Percentiles rank a stretch among this genome's conserved stretches.
Conservation (phyloP, 192 early-diverging fungal genomes). For the Kappamyces sp. region DNA sequence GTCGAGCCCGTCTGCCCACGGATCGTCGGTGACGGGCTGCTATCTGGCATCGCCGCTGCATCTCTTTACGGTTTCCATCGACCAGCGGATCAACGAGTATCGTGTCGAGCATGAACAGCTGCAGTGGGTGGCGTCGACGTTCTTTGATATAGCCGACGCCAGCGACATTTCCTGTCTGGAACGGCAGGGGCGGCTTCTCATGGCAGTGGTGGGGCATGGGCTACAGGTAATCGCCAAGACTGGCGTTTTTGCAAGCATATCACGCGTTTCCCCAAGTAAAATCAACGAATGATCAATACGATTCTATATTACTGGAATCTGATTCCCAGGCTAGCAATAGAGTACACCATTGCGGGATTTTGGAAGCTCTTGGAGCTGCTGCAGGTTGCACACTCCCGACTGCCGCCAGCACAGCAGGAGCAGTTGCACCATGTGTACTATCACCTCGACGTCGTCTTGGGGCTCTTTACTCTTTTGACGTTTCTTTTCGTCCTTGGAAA, state of each 20-base stretch:
- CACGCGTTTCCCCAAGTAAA: too few relatives aligned
- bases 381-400: not conserved
- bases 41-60: not conserved
- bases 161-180: constrained; percentile 44
- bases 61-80: constrained; percentile 49
- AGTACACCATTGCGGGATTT: not conserved
- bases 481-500: constrained; percentile 4
- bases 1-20: not conserved
- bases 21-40: not conserved
- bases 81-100: constrained; percentile 66
- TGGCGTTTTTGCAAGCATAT: too few relatives aligned
- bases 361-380: constrained; percentile 1
- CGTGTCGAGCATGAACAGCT: constrained; percentile 20
- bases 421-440: constrained; percentile 4
- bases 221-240: too few relatives aligned
- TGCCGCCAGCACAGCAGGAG: constrained; percentile 1
- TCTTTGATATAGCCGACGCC: constrained; percentile 62
- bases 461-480: not conserved
- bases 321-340: too few relatives aligned
- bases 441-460: constrained; percentile 5
- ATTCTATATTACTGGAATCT: too few relatives aligned
- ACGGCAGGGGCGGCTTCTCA: constrained; percentile 9
- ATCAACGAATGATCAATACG: too few relatives aligned
- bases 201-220: not conserved
- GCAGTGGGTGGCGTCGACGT: constrained; percentile 34